Evolutionary conservation across 345 rosid genomes (phyloP).

Genomic region (Syzygium oleosum): DNA sequence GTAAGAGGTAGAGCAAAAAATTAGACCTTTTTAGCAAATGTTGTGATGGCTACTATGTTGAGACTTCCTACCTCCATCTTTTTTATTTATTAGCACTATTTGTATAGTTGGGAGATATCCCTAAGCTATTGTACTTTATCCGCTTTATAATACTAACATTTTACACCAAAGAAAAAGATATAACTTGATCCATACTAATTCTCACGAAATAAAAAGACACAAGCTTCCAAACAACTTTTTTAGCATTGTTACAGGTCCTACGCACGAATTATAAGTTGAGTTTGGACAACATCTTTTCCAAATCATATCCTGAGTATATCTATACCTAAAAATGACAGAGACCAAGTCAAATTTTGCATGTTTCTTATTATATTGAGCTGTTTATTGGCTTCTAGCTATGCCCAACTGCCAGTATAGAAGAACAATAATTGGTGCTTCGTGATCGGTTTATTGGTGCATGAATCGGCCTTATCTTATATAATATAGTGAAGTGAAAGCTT

Average conservation of each 20-base stretch:
- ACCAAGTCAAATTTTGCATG: no score
- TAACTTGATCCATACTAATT: not conserved
- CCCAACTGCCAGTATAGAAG: no score
- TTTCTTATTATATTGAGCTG: no score
- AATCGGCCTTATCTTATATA: not conserved
- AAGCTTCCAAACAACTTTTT: not conserved
- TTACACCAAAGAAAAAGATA: no score
- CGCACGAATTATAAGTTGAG: no score
- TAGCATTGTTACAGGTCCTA: not conserved
- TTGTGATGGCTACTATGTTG: not conserved
- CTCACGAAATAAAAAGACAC: no score
- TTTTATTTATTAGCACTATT: not conserved
- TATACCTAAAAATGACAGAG: no score
- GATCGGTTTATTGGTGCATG: not conserved
- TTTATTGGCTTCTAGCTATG: no score
- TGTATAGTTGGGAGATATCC: not conserved
- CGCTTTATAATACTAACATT: not conserved
- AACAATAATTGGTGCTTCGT: not conserved
- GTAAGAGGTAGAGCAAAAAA: not conserved
- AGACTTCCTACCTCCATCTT: not conserved
- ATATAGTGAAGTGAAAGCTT: not conserved
- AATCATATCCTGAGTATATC: no score
- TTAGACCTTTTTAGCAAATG: no score
- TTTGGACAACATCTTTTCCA: no score
- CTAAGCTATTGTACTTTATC: no score